These are phyloP conservation scores for Pugionium cornutum DNA, from an alignment of 345 rosid genomes.

Conservation along the genomic window DNA sequence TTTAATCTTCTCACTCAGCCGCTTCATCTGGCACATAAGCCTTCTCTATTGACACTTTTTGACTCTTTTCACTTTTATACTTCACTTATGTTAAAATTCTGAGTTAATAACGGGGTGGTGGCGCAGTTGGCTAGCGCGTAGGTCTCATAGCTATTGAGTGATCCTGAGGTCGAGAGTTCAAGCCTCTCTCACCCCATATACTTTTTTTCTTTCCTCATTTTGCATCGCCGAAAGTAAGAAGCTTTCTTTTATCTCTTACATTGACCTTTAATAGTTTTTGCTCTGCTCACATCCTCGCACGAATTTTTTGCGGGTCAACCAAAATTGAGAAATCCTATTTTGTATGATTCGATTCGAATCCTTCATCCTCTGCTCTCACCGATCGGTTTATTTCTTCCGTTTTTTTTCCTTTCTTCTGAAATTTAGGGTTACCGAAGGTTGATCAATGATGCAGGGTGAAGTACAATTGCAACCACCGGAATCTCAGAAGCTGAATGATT, in stretches of 20 bases:
- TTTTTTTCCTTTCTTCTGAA: background rate
- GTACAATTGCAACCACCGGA: constrained; percentile 60
- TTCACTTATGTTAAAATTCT: no score
- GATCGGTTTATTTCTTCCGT: constrained; percentile 1
- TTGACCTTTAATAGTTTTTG: constrained; percentile 14
- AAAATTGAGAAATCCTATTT: background rate
- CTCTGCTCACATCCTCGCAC: constrained; percentile 30
- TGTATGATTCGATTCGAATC: background rate
- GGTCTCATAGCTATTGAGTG: constrained; percentile 80
- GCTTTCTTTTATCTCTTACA: background rate
- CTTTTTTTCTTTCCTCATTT: background rate
- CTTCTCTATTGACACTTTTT: no score
- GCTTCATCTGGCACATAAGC: no score
- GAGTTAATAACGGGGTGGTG: constrained; percentile 54
- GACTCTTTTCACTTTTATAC: no score
- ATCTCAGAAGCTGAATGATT: constrained; percentile 51
- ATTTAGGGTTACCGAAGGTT: constrained; percentile 23
- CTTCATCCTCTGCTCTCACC: background rate
- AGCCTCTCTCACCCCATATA: constrained; percentile 70
- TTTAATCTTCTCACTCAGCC: no score
- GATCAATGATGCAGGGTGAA: constrained; percentile 61
- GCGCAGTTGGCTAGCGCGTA: constrained; percentile 96
- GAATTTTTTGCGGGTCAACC: background rate
- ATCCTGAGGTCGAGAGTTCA: constrained; percentile 99
- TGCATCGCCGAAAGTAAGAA: background rate